Conservation (phyloP, 345 rosid genomes). For the Salix dunnii region DNA sequence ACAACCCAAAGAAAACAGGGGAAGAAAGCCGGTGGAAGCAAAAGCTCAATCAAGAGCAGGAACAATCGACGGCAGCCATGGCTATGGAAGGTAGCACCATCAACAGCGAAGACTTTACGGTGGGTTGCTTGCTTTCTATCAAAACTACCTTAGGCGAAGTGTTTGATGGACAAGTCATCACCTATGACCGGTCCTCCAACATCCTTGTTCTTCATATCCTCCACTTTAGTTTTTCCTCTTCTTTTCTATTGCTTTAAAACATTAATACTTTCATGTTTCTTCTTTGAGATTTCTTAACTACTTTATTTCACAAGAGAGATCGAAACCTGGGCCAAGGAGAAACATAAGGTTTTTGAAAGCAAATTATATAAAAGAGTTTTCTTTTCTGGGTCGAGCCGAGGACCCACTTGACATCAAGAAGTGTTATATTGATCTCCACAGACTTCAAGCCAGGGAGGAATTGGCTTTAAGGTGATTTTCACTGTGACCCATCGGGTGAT, state of each 20-base stretch:
- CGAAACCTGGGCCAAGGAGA: constrained; percentile 46
- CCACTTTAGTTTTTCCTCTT: constrained; percentile 1
- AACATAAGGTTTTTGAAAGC: constrained; percentile 72
- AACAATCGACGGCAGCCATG: constrained; percentile 18
- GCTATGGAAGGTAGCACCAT: constrained; percentile 30
- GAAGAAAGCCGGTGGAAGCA: not conserved
- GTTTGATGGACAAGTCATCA: constrained; percentile 81
- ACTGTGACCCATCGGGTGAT: not conserved
- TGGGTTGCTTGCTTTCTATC: constrained; percentile 82
- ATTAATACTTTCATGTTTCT: not conserved
- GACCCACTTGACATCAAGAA: constrained; percentile 73
- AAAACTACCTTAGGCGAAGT: constrained; percentile 90
- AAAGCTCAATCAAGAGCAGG: not conserved
- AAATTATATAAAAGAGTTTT: constrained; percentile 61
- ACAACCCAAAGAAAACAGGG: not conserved
- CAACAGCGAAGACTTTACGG: constrained; percentile 58
- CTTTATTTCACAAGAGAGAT: constrained; percentile 59
- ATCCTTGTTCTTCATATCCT: constrained; percentile 96
- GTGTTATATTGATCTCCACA: constrained; percentile 58
- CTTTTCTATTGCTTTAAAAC: not conserved
- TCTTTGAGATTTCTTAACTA: constrained; percentile 36
- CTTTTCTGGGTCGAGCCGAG: constrained; percentile 63
- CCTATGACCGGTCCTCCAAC: constrained; percentile 90
- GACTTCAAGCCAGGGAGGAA: constrained; percentile 71
- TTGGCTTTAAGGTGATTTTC: constrained; percentile 61